Evolutionary conservation across 2,329 filamentous ascomycete species (phyloP).

Genomic region (Botrytis fabae): DNA sequence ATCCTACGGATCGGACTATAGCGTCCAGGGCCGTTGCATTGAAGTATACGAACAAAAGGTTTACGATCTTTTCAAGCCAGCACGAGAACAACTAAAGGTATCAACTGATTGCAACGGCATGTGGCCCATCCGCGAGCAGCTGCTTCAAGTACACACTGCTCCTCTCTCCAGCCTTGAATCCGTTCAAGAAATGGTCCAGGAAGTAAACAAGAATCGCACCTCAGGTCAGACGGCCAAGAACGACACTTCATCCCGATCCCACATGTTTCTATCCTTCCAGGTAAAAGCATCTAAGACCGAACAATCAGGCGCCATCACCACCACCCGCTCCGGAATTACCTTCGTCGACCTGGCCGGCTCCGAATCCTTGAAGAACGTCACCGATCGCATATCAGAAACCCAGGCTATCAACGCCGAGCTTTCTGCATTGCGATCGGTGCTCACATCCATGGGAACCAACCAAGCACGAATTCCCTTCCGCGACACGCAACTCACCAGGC

Average conservation of each 20-base stretch:
- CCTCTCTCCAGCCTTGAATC: conserved; percentile 74
- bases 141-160: conserved; percentile 79
- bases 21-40: conserved; percentile 90
- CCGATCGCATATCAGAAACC: conserved; percentile 86
- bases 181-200: conserved; percentile 75
- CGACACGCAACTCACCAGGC: neutral
- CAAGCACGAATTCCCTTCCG: neutral
- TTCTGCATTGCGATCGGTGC: conserved; percentile 89
- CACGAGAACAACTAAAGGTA: conserved; percentile 61
- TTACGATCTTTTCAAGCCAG: conserved; percentile 70
- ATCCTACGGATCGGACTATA: conserved; percentile 84
- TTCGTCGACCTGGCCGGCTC: conserved; percentile 93
- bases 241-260: conserved; percentile 87
- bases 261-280: conserved; percentile 91
- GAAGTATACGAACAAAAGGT: conserved; percentile 99
- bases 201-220: conserved; percentile 81
- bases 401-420: conserved; percentile 97
- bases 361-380: conserved; percentile 84
- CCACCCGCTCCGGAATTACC: conserved; percentile 90
- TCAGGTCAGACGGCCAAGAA: conserved; percentile 98
- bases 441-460: conserved; percentile 73
- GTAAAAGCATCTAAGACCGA: conserved; percentile 59
- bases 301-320: conserved; percentile 62
- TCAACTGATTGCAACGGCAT: conserved; percentile 81
- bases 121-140: conserved; percentile 79